Percentiles rank a stretch among this genome's conserved stretches.
Evolutionary conservation across 495 filamentous ascomycete genomes (phyloP).

Genomic region (Podospora tetraspora): DNA sequence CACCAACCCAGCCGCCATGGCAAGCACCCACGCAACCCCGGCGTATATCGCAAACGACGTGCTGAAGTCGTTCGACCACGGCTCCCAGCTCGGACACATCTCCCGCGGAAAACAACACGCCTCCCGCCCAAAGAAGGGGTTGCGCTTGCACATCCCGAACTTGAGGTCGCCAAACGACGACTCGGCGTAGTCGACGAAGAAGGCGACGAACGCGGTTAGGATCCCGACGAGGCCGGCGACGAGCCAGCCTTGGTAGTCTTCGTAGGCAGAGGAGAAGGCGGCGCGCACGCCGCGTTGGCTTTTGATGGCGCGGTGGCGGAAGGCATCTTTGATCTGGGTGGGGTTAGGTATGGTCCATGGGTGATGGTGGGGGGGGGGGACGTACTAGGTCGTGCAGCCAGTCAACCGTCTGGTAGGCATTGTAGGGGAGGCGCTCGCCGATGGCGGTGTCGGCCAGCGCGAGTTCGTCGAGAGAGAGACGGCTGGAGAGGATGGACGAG

Average conservation of each 20-base stretch:
- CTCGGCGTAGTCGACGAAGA: slow-evolving; percentile 49
- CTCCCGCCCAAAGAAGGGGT: slow-evolving; percentile 43
- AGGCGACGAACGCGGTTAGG: slow-evolving; percentile 52
- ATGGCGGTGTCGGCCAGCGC: slow-evolving; percentile 38
- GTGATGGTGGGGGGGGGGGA: background rate
- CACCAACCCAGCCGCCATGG: slow-evolving; percentile 43
- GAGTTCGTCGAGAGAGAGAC: slow-evolving; percentile 40
- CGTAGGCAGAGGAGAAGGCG: slow-evolving; percentile 29
- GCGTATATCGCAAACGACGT: slow-evolving; percentile 46
- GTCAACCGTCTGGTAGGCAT: slow-evolving; percentile 35
- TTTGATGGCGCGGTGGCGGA: slow-evolving; percentile 31
- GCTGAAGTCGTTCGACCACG: slow-evolving; percentile 40
- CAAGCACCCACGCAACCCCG: slow-evolving; percentile 45
- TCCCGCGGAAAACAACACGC: slow-evolving; percentile 38
- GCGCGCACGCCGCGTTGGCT: slow-evolving; percentile 21
- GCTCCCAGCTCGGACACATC: slow-evolving; percentile 38
- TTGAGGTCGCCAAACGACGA: slow-evolving; percentile 53
- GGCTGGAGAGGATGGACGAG: slow-evolving; percentile 18
- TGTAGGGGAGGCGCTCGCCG: slow-evolving; percentile 53
- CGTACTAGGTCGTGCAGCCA: slow-evolving; percentile 52
- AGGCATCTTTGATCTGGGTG: slow-evolving; percentile 48
- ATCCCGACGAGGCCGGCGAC: slow-evolving; percentile 46
- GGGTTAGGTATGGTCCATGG: background rate
- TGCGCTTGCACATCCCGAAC: slow-evolving; percentile 46
- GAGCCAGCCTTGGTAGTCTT: slow-evolving; percentile 31